These are phyloP conservation scores for Ogataea paraovalis DNA, from an alignment of 805 yeast genomes.

Conservation along the genomic window DNA sequence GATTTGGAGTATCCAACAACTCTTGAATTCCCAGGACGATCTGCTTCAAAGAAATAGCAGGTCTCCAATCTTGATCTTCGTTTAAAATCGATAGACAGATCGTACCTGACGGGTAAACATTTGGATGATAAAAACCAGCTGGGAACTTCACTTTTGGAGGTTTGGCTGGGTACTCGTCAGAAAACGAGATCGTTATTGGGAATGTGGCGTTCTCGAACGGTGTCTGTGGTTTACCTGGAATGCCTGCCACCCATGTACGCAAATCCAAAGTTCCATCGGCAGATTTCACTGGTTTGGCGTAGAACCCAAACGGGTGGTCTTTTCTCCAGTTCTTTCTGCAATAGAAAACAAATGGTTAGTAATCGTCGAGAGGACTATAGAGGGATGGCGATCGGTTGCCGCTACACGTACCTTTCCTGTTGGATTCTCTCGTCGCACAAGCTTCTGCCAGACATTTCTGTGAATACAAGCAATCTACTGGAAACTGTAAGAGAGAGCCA, in stretches of 20 bases:
- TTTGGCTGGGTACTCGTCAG: slow-evolving; percentile 92
- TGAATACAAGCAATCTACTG: background rate
- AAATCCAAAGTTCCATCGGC: slow-evolving; percentile 81
- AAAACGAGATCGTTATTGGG: slow-evolving; percentile 77
- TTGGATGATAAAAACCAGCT: slow-evolving; percentile 90
- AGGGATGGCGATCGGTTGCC: too few species aligned
- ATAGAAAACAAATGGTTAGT: background rate
- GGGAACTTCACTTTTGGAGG: slow-evolving; percentile 95
- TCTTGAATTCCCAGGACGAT: slow-evolving; percentile 91
- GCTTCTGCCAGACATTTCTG: slow-evolving; percentile 25
- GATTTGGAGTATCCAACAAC: slow-evolving; percentile 83
- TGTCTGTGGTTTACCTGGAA: slow-evolving; percentile 88
- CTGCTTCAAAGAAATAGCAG: slow-evolving; percentile 89
- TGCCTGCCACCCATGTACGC: slow-evolving; percentile 89
- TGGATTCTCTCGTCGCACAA: slow-evolving; percentile 79
- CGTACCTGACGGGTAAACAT: slow-evolving; percentile 96
- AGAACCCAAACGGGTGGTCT: slow-evolving; percentile 97
- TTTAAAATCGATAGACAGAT: slow-evolving; percentile 89
- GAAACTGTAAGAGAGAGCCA: background rate
- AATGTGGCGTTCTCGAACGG: slow-evolving; percentile 88
- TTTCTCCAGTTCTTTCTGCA: slow-evolving; percentile 92
- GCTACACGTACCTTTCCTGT: slow-evolving; percentile 74
- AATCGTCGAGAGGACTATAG: background rate
- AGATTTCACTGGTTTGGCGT: slow-evolving; percentile 82
- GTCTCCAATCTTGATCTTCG: slow-evolving; percentile 97